These are phyloP conservation scores for Exutisphaerella laricina DNA, from an alignment of 2,329 filamentous ascomycete species.

Conservation along the genomic window DNA sequence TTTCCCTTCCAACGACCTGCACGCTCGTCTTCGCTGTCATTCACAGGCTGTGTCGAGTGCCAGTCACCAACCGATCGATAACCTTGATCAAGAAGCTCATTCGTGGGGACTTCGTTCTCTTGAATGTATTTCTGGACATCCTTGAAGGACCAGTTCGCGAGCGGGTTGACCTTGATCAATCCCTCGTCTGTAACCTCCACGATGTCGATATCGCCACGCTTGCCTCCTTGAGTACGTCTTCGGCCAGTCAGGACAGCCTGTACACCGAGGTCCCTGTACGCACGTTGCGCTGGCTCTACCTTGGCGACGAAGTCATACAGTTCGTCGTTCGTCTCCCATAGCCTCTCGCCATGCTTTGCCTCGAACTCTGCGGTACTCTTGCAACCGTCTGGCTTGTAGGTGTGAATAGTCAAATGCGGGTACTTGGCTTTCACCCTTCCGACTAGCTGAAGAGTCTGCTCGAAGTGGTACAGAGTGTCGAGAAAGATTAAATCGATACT, in stretches of 20 bases:
- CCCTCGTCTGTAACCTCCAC: constrained; percentile 89
- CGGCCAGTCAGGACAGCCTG: constrained; percentile 89
- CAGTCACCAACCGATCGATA: constrained; percentile 99
- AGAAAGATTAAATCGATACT: constrained; percentile 49
- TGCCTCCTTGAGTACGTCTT: constrained; percentile 84
- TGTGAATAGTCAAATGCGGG: constrained; percentile 72
- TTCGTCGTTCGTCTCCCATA: constrained; percentile 82
- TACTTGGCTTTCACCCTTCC: constrained; percentile 70
- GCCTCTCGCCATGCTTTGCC: constrained; percentile 68
- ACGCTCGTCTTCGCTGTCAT: constrained; percentile 88
- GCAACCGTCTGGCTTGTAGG: constrained; percentile 78
- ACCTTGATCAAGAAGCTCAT: constrained; percentile 80
- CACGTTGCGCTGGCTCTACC: constrained; percentile 90
- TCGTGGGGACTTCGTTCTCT: constrained; percentile 86
- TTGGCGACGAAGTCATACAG: constrained; percentile 97
- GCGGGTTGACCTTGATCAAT: constrained; percentile 93
- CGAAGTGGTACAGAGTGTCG: constrained; percentile 51
- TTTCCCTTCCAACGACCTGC: constrained; percentile 96
- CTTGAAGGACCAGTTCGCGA: constrained; percentile 88
- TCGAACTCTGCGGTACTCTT: constrained; percentile 73
- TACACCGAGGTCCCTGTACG: constrained; percentile 81
- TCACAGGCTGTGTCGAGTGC: constrained; percentile 90
- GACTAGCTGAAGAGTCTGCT: constrained; percentile 48
- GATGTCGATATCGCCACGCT: constrained; percentile 83
- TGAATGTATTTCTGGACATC: constrained; percentile 86